Base-by-base conservation (phyloP, 2,329 filamentous ascomycete species). In the Endocalyx cinctus region DNA sequence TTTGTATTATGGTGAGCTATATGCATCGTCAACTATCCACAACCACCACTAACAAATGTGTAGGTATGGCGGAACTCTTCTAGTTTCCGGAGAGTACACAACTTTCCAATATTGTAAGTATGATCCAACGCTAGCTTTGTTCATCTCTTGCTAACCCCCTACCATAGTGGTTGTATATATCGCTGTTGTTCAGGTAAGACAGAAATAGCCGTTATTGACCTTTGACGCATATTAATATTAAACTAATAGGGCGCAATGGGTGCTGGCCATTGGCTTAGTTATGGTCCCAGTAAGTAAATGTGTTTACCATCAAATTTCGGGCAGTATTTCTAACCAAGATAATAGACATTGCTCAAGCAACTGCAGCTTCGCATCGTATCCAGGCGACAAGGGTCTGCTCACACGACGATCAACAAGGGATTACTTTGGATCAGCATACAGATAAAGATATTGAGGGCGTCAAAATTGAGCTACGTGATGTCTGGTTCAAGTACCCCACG, bases 191-290 rank as follows among this genome's bases (percentile, higher is more conserved):
- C 75, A 84, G 45, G 79, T 52, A 36, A 45, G 37, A 25, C 17
- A 16, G 13, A 11, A 14, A 10, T 18, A 23, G 20, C 16, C 4
- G n/a, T n/a, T n/a, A n/a, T n/a, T n/a, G n/a, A n/a, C n/a, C n/a
- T n/a, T n/a, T n/a, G n/a, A n/a, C n/a, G n/a, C n/a, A n/a, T n/a
- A n/a, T n/a, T n/a, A n/a, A n/a, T n/a, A n/a, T n/a, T n/a, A n/a
- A n/a, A n/a, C n/a, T 22, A 23, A 6, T 17, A 55, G 52, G 54
- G 80, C 4, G 78, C 77, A 4, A 80, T 87, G 52, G 68, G 71
- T 1, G 79, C 81, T 0, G 82, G 80, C 0, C 74, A 82, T 43
- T 77, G 79, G 49, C 74, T 87, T 33, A 77, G 75, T 19, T 82
- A 84, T 42, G 75, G 75, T 0, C 77, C 79, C 6, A 84, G 52